phyloP scores from a whole-genome alignment of 2,329 filamentous ascomycete genomes.

The Cladosporium sp. region DNA sequence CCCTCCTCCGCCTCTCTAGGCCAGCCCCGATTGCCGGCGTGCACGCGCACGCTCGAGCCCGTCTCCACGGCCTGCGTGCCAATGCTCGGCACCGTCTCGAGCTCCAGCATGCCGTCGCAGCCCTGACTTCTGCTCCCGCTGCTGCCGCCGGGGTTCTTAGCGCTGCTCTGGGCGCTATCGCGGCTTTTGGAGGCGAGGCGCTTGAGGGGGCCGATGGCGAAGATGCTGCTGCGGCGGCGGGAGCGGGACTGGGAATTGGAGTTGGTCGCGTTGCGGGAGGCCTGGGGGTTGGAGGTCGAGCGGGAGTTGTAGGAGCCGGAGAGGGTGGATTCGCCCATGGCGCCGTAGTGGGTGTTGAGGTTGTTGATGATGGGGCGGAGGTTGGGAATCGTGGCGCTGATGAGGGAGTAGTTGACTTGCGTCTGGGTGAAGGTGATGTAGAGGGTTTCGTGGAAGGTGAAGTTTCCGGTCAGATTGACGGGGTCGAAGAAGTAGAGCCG shows the following conservation, averaged over 20 bases:
- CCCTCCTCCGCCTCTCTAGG: background rate
- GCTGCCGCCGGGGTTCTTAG: background rate
- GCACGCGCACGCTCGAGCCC: constrained; percentile 2
- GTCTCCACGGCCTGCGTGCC: constrained; percentile 8
- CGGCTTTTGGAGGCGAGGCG: background rate
- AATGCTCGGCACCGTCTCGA: constrained; percentile 6
- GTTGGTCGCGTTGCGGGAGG: background rate
- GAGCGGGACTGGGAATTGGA: background rate
- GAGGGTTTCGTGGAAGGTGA: constrained; percentile 12
- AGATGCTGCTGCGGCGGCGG: constrained; percentile 1
- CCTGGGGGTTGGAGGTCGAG: background rate
- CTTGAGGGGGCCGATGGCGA: background rate
- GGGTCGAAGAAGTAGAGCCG: constrained; percentile 14
- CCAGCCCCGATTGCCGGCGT: background rate
- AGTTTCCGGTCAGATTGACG: constrained; percentile 2
- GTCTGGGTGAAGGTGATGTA: constrained; percentile 16
- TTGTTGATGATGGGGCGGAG: constrained; percentile 14
- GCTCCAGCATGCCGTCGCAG: background rate
- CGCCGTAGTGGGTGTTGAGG: constrained; percentile 15
- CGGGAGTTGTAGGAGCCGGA: constrained; percentile 2
- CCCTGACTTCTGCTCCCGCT: background rate
- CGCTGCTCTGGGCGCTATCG: background rate
- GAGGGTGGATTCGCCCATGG: constrained; percentile 6
- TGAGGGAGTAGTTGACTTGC: constrained; percentile 16
- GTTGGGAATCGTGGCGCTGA: constrained; percentile 17